phyloP scores from a whole-genome alignment of 495 filamentous ascomycete species.

The Ramalina intermedia region DNA sequence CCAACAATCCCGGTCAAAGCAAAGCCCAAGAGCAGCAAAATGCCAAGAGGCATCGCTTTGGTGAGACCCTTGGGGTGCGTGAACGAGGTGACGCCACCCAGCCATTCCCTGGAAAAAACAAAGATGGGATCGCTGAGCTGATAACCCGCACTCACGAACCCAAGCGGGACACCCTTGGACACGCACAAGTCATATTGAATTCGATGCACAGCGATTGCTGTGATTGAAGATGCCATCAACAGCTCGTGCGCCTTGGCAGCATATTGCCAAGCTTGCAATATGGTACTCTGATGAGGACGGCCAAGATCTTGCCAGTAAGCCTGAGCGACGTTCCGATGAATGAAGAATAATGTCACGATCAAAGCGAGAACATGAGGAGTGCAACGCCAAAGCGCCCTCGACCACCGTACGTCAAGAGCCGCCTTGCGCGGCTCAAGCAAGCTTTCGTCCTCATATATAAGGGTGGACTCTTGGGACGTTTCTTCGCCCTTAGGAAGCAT shows the following conservation, averaged over 20 bases:
- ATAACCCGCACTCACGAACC: constrained; percentile 7
- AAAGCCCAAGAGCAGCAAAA: constrained; percentile 1
- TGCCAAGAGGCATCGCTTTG: neutral
- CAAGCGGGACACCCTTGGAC: constrained; percentile 5
- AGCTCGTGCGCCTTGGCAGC: constrained; percentile 7
- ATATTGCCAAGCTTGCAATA: constrained; percentile 6
- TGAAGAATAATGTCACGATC: neutral
- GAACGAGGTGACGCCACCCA: neutral
- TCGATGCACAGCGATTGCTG: constrained; percentile 2
- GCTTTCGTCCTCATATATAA: too few relatives aligned
- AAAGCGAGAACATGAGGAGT: constrained; percentile 2
- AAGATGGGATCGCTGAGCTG: constrained; percentile 1
- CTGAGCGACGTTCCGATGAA: neutral
- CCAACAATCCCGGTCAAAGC: constrained; percentile 3
- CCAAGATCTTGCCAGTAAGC: constrained; percentile 5
- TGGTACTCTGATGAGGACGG: neutral
- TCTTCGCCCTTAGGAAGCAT: too few relatives aligned
- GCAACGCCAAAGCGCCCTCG: neutral
- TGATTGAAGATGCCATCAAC: constrained; percentile 2
- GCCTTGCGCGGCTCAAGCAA: neutral
- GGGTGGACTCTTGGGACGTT: too few relatives aligned
- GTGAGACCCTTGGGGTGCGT: neutral
- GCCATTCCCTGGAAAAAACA: constrained; percentile 1
- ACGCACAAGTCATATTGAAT: neutral
- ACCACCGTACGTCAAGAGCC: neutral